phyloP scores from a whole-genome alignment of 345 rosid genomes.

The Salix arbutifolia region DNA sequence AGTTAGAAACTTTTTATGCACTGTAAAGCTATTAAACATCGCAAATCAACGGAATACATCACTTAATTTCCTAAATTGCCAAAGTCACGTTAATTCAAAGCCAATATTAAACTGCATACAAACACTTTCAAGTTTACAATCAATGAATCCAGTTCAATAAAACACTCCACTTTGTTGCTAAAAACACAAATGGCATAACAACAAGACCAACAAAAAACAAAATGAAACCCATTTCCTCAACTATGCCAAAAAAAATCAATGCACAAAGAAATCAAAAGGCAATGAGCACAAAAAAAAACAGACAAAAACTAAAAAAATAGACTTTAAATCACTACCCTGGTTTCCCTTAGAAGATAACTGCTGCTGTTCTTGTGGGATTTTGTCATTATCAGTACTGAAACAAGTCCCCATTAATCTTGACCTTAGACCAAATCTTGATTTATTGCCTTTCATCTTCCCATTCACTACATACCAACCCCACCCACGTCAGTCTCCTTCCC shows the following conservation, averaged over 20 bases:
- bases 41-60: background rate
- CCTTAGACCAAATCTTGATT: constrained; percentile 4
- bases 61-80: background rate
- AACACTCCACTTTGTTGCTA: background rate
- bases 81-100: background rate
- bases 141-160: background rate
- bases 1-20: background rate
- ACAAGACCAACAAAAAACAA: background rate
- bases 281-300: background rate
- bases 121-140: background rate
- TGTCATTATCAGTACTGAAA: constrained; percentile 30
- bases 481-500: background rate
- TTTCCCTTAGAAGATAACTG: background rate
- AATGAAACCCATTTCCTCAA: background rate
- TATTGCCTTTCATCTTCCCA: constrained; percentile 15
- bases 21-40: background rate
- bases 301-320: background rate
- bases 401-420: constrained; percentile 46
- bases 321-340: constrained; percentile 2
- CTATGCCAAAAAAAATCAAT: background rate
- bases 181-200: background rate
- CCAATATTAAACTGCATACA: background rate
- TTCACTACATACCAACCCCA: background rate
- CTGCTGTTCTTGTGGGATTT: constrained; percentile 1
- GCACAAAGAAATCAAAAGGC: background rate